Conservation (phyloP, 2,329 filamentous ascomycete genomes). For the Lasiodiplodia theobromae region DNA sequence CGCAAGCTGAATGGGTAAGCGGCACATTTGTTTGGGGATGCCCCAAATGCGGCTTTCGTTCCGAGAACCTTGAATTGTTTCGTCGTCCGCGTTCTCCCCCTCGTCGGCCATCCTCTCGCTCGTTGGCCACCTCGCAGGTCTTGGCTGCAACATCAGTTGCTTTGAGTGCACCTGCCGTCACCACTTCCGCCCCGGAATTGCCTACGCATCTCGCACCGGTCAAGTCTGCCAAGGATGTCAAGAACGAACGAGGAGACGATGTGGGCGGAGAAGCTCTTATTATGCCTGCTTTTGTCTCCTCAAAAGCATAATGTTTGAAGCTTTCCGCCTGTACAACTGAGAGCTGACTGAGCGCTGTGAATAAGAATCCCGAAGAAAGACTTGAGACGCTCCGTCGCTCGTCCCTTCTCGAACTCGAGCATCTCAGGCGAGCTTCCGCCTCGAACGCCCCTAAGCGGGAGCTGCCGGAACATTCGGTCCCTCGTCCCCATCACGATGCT, state of each 20-base stretch:
- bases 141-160: conserved; percentile 12
- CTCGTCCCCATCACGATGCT: conserved; percentile 28
- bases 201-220: conserved; percentile 23
- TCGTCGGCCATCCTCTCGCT: conserved; percentile 15
- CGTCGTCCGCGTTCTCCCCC: conserved; percentile 8
- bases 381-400: conserved; percentile 56
- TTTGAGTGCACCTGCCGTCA: conserved; percentile 8
- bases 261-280: neutral
- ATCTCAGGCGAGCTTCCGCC: conserved; percentile 45
- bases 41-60: conserved; percentile 53
- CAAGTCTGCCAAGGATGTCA: conserved; percentile 6
- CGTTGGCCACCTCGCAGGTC: conserved; percentile 11
- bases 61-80: conserved; percentile 28
- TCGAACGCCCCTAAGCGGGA: conserved; percentile 40
- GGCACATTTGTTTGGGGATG: conserved; percentile 80
- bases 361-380: conserved; percentile 54
- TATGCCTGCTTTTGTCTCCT: conserved; percentile 19
- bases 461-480: conserved; percentile 44
- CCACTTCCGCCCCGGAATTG: conserved; percentile 1
- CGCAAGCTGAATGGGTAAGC: conserved; percentile 88
- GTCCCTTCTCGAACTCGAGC: conserved; percentile 53
- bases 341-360: conserved; percentile 39
- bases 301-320: conserved; percentile 12
- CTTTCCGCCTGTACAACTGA: conserved; percentile 21
- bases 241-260: neutral